Evolutionary conservation across 2,329 filamentous ascomycete species (phyloP).

Genomic region (Cladorrhinum sp.): DNA sequence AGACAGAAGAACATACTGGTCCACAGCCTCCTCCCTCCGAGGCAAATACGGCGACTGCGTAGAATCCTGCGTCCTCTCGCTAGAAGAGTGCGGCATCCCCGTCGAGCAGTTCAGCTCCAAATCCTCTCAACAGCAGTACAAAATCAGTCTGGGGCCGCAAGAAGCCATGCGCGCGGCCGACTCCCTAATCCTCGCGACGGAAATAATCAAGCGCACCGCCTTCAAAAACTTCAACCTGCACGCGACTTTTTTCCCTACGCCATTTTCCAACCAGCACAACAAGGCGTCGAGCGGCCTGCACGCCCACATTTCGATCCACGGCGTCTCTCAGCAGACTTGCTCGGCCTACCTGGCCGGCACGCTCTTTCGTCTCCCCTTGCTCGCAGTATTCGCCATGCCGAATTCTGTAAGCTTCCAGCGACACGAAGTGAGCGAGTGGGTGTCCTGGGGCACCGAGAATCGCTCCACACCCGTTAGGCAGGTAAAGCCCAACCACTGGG

Average conservation of each 20-base stretch:
- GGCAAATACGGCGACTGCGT: not conserved
- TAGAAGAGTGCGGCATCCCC: not conserved
- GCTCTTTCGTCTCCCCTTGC: not conserved
- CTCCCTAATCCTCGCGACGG: not conserved
- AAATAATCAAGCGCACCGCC: not conserved
- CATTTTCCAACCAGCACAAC: not conserved
- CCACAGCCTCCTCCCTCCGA: not conserved
- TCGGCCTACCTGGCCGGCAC: not conserved
- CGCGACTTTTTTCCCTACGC: not conserved
- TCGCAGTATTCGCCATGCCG: not conserved
- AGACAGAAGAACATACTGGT: not conserved
- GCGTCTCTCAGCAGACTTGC: not conserved
- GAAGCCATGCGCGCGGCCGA: not conserved
- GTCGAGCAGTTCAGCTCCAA: not conserved
- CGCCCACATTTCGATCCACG: not conserved
- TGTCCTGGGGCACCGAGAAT: not conserved
- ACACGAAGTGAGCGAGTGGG: not conserved
- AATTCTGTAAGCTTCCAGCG: not conserved
- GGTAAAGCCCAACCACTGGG: not conserved
- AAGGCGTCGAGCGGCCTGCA: not conserved
- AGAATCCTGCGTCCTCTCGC: not conserved
- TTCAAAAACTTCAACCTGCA: not conserved
- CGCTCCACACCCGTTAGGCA: not conserved
- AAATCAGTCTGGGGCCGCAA: not conserved
- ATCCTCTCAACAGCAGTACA: not conserved